Percentiles rank a stretch among this genome's conserved stretches.
phyloP scores from a whole-genome alignment of 225 moss, liverwort and hornwort genomes.

The Marchantia polymorpha region DNA sequence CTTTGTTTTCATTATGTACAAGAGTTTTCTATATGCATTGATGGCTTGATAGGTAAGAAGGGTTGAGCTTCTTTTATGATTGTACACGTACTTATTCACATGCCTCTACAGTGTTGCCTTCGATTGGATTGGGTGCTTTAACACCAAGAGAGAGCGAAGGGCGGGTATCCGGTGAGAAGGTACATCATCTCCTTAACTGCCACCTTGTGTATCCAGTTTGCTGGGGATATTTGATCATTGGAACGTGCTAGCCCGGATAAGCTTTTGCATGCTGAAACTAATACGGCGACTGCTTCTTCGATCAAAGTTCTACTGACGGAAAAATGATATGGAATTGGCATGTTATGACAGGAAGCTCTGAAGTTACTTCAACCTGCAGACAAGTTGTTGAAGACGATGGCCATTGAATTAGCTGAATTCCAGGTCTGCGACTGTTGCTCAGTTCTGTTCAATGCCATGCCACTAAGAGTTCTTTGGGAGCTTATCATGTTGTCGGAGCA shows the following conservation, averaged over 20 bases:
- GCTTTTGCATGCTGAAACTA: too few relatives aligned
- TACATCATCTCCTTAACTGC: conserved; percentile 15
- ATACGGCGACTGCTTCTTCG: too few relatives aligned
- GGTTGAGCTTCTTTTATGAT: neutral
- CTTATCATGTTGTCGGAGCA: too few relatives aligned
- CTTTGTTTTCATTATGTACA: too few relatives aligned
- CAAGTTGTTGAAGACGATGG: conserved; percentile 74
- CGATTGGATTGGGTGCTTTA: conserved; percentile 79
- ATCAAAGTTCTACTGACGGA: neutral
- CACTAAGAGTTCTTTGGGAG: too few relatives aligned
- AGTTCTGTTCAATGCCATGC: too few relatives aligned
- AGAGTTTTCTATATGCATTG: too few relatives aligned
- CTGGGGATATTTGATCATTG: too few relatives aligned
- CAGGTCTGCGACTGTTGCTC: conserved; percentile 47
- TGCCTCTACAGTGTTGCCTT: conserved; percentile 67
- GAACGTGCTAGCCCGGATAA: too few relatives aligned
- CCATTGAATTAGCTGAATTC: conserved; percentile 96
- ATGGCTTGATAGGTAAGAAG: too few relatives aligned
- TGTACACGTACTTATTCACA: neutral
- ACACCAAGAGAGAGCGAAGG: conserved; percentile 85
- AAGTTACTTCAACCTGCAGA: conserved; percentile 85
- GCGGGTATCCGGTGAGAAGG: conserved; percentile 80
- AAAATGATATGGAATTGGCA: neutral
- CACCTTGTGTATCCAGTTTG: too few relatives aligned
- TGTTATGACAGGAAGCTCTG: conserved; percentile 65